Conservation (phyloP, 352 stramenopile species). For the Phytophthora kernoviae region DNA sequence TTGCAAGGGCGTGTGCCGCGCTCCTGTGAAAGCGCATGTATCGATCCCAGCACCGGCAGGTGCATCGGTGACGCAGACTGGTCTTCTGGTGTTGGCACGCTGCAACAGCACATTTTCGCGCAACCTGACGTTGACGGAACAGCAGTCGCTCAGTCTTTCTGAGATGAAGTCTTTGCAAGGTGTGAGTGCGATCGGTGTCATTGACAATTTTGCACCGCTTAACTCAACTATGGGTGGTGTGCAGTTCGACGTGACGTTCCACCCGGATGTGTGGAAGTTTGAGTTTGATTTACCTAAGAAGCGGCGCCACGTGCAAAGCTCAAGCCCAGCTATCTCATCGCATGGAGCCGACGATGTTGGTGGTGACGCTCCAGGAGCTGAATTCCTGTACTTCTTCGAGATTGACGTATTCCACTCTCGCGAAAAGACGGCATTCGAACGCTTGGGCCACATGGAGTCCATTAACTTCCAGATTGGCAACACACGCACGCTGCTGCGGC, state of each 20-base stretch:
- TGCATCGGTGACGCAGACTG: constrained; percentile 31
- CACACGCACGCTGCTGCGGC: constrained; percentile 81
- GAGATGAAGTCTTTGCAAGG: constrained; percentile 79
- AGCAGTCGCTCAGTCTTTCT: constrained; percentile 47
- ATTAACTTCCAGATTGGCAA: constrained; percentile 89
- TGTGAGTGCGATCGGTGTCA: constrained; percentile 67
- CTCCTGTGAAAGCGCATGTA: constrained; percentile 75
- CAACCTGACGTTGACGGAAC: constrained; percentile 54
- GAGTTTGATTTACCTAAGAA: constrained; percentile 90
- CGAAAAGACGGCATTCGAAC: constrained; percentile 64
- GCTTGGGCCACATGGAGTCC: constrained; percentile 70
- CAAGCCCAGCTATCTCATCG: constrained; percentile 20
- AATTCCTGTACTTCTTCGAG: constrained; percentile 89
- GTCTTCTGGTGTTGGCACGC: constrained; percentile 67
- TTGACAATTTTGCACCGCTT: constrained; percentile 61
- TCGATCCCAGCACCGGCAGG: constrained; percentile 47
- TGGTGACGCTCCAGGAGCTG: constrained; percentile 48
- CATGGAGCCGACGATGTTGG: constrained; percentile 23
- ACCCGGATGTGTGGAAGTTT: constrained; percentile 91
- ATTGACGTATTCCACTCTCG: constrained; percentile 81
- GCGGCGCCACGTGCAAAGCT: constrained; percentile 64
- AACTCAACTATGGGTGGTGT: constrained; percentile 38
- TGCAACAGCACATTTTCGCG: constrained; percentile 88
- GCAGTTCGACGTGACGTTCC: constrained; percentile 85
- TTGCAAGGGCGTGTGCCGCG: constrained; percentile 85